A percentile compares a stretch with the other conserved stretches of the same genome.
phyloP scores from a whole-genome alignment of 75 land plant genomes.

The Pinus tabuliformis region DNA sequence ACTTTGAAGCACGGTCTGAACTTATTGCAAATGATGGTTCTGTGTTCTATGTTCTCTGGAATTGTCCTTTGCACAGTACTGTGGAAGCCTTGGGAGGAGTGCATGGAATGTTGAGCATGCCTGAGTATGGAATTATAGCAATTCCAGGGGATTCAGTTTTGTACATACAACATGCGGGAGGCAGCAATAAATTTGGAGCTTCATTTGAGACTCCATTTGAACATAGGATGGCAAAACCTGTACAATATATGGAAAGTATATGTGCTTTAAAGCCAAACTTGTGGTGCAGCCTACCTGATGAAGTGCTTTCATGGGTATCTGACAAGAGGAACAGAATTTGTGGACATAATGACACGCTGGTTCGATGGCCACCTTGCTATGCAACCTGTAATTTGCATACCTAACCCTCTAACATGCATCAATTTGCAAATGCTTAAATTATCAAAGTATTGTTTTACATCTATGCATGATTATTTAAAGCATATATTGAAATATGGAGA shows the following conservation, averaged over 20 bases:
- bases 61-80: too few relatives aligned
- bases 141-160: slow-evolving; percentile 67
- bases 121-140: slow-evolving; percentile 52
- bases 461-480: too few relatives aligned
- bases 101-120: slow-evolving; percentile 60
- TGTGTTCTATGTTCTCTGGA: too few relatives aligned
- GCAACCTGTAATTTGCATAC: too few relatives aligned
- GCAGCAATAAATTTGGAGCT: slow-evolving; percentile 71
- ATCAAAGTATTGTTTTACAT: too few relatives aligned
- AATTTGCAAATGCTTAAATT: too few relatives aligned
- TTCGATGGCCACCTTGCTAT: too few relatives aligned
- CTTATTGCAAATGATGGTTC: too few relatives aligned
- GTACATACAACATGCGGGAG: slow-evolving; percentile 44
- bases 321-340: background rate
- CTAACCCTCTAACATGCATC: too few relatives aligned
- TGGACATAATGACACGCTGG: too few relatives aligned
- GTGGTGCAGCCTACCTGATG: slow-evolving; percentile 88
- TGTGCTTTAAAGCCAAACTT: slow-evolving; percentile 68
- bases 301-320: slow-evolving; percentile 83
- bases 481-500: too few relatives aligned
- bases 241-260: slow-evolving; percentile 73
- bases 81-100: slow-evolving; percentile 36
- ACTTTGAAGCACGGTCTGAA: too few relatives aligned
- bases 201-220: slow-evolving; percentile 87
- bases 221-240: slow-evolving; percentile 73